Percentiles rank a stretch among this genome's conserved stretches.
Conservation (phyloP, 2,329 filamentous ascomycete species). For the Diaporthe vexans region DNA sequence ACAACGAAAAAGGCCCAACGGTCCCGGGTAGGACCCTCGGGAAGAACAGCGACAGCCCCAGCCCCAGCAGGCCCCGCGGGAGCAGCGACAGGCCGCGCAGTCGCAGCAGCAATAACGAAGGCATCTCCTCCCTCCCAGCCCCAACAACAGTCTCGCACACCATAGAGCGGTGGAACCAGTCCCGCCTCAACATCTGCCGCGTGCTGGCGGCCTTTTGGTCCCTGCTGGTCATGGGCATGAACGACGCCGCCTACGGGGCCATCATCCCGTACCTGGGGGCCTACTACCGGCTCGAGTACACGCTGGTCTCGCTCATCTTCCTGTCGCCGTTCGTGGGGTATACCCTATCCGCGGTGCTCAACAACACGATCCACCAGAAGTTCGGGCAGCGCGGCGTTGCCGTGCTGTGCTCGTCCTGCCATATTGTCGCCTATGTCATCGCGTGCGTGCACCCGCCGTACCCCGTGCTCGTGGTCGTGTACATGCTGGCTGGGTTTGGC, state of each 20-base stretch:
- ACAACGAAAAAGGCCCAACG: neutral
- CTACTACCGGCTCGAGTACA: slow-evolving; percentile 61
- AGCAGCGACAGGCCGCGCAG: neutral
- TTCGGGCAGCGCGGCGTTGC: slow-evolving; percentile 78
- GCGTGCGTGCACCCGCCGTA: slow-evolving; percentile 77
- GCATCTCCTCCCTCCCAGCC: slow-evolving; percentile 34
- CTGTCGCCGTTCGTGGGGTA: slow-evolving; percentile 63
- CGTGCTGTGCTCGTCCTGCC: slow-evolving; percentile 69
- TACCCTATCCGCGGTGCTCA: slow-evolving; percentile 59
- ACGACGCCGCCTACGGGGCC: slow-evolving; percentile 69
- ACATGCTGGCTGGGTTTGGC: slow-evolving; percentile 77
- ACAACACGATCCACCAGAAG: slow-evolving; percentile 56
- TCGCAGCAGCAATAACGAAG: neutral
- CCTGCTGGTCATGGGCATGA: slow-evolving; percentile 70
- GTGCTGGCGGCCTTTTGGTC: slow-evolving; percentile 69
- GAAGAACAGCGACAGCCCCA: neutral
- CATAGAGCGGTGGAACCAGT: slow-evolving; percentile 62
- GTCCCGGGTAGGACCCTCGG: neutral
- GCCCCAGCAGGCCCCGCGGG: neutral
- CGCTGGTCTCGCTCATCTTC: slow-evolving; percentile 63
- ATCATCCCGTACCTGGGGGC: slow-evolving; percentile 40
- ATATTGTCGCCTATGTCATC: slow-evolving; percentile 75
- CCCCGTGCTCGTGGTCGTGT: slow-evolving; percentile 74
- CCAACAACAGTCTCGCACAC: slow-evolving; percentile 34
- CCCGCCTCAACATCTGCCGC: slow-evolving; percentile 62